Percentiles rank a stretch among this genome's conserved stretches.
These are phyloP conservation scores for Phylloporus rhodoxanthus DNA, from an alignment of 768 basidiomycete species.

Conservation along the genomic window DNA sequence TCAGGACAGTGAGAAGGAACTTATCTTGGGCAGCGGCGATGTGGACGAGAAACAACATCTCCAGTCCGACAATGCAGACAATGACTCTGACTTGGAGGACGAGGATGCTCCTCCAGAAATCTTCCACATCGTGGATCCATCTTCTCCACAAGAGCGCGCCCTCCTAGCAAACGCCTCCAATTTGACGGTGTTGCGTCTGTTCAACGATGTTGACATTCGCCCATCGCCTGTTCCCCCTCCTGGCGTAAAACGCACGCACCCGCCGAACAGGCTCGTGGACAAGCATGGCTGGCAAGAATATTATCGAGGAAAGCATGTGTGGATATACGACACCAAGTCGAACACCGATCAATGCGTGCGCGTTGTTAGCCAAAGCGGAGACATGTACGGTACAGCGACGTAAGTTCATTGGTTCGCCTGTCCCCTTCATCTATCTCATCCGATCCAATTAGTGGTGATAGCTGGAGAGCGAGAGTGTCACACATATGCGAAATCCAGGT, in stretches of 20 bases:
- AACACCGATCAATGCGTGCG: slow-evolving; percentile 63
- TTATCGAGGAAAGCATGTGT: slow-evolving; percentile 60
- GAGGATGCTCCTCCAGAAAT: slow-evolving; percentile 39
- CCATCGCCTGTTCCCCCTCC: slow-evolving; percentile 42
- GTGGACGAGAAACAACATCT: slow-evolving; percentile 17
- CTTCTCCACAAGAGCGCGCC: slow-evolving; percentile 36
- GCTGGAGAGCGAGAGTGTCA: slow-evolving; percentile 68
- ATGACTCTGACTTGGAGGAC: slow-evolving; percentile 25
- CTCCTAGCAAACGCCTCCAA: slow-evolving; percentile 53
- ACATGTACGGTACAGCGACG: slow-evolving; percentile 75
- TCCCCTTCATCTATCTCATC: slow-evolving; percentile 2
- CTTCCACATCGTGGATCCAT: slow-evolving; percentile 47
- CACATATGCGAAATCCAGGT: slow-evolving; percentile 72
- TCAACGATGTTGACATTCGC: slow-evolving; percentile 68
- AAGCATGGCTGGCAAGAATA: slow-evolving; percentile 65
- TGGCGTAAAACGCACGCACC: slow-evolving; percentile 41
- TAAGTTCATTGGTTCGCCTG: slow-evolving; percentile 33
- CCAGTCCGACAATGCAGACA: slow-evolving; percentile 18
- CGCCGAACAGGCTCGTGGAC: slow-evolving; percentile 57
- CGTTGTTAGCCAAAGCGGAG: slow-evolving; percentile 55
- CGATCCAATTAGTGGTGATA: slow-evolving; percentile 56
- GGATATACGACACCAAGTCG: slow-evolving; percentile 70
- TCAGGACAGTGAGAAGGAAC: slow-evolving; percentile 52
- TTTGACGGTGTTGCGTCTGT: slow-evolving; percentile 55
- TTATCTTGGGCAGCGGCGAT: slow-evolving; percentile 30